Evolutionary conservation across 495 filamentous ascomycete genomes (phyloP).

Genomic region (Trichoderma gamsii): DNA sequence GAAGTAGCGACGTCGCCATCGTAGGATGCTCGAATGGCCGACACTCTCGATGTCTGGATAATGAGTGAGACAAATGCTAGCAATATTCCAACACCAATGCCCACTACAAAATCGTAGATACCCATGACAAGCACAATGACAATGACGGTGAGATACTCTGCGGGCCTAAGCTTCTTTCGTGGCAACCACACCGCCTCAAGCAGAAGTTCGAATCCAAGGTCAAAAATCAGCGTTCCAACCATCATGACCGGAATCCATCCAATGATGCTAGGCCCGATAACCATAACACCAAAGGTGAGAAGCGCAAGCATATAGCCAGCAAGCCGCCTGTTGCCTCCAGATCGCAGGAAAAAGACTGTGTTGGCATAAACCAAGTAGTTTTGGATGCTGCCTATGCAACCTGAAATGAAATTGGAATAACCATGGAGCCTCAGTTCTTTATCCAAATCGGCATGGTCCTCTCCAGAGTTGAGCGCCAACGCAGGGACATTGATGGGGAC

Average conservation of each 20-base stretch:
- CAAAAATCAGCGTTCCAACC: slow-evolving; percentile 88
- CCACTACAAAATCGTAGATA: slow-evolving; percentile 88
- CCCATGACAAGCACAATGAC: slow-evolving; percentile 96
- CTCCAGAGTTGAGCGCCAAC: slow-evolving; percentile 76
- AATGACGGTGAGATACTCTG: slow-evolving; percentile 88
- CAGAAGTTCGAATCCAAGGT: slow-evolving; percentile 85
- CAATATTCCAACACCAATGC: slow-evolving; percentile 86
- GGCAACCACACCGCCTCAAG: slow-evolving; percentile 83
- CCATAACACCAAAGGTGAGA: slow-evolving; percentile 72
- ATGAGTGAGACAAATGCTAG: slow-evolving; percentile 86
- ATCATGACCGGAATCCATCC: slow-evolving; percentile 96
- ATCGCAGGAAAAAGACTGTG: slow-evolving; percentile 87
- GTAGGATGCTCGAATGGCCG: slow-evolving; percentile 79
- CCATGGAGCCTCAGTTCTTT: slow-evolving; percentile 90
- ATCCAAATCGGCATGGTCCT: slow-evolving; percentile 86
- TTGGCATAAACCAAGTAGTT: slow-evolving; percentile 98
- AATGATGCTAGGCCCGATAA: slow-evolving; percentile 78
- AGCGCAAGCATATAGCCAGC: slow-evolving; percentile 81
- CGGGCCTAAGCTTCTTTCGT: slow-evolving; percentile 71
- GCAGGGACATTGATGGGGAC: slow-evolving; percentile 97
- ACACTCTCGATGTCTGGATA: slow-evolving; percentile 81
- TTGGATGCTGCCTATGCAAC: slow-evolving; percentile 81
- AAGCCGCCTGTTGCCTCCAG: slow-evolving; percentile 77
- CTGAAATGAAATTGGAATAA: slow-evolving; percentile 85
- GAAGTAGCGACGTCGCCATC: slow-evolving; percentile 82